Percentiles rank a stretch among this genome's conserved stretches.
These are phyloP conservation scores for Lignosus rhinocerotis DNA, from an alignment of 1,284 basidiomycete genomes.

Conservation along the genomic window DNA sequence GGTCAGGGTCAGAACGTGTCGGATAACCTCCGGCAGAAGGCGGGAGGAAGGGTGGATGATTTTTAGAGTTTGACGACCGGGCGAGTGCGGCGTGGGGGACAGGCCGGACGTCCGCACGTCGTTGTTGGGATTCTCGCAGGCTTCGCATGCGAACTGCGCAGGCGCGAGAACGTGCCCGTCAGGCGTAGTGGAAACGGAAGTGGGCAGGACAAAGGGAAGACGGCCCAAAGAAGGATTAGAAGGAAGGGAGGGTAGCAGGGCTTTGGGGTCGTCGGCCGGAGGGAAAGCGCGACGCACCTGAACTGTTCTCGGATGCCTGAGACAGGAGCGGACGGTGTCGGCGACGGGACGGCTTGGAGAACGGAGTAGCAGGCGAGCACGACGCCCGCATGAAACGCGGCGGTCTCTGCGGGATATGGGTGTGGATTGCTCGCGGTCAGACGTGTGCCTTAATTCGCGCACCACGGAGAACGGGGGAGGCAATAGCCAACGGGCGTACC, in stretches of 20 bases:
- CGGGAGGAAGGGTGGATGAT: background rate
- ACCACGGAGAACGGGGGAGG: background rate
- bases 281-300: constrained; percentile 36
- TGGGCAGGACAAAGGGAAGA: constrained; percentile 19
- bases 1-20: background rate
- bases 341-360: constrained; percentile 37
- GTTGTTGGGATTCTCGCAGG: background rate
- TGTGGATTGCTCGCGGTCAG: constrained; percentile 1
- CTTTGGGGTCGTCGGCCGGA: background rate
- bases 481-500: constrained; percentile 39
- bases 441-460: constrained; percentile 16
- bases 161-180: background rate
- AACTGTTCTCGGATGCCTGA: constrained; percentile 67
- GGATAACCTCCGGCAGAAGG: constrained; percentile 3
- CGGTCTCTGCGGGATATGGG: constrained; percentile 51
- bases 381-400: constrained; percentile 71
- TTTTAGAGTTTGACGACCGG: background rate
- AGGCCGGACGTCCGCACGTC: background rate
- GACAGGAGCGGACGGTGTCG: constrained; percentile 16
- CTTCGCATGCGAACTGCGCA: background rate
- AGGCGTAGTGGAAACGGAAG: background rate
- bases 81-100: background rate
- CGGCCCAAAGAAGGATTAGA: background rate
- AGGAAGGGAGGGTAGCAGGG: background rate
- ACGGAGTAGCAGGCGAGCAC: constrained; percentile 55